Evolutionary conservation across 148 eudicot genomes (phyloP).

Genomic region (Diospyros lotus): DNA sequence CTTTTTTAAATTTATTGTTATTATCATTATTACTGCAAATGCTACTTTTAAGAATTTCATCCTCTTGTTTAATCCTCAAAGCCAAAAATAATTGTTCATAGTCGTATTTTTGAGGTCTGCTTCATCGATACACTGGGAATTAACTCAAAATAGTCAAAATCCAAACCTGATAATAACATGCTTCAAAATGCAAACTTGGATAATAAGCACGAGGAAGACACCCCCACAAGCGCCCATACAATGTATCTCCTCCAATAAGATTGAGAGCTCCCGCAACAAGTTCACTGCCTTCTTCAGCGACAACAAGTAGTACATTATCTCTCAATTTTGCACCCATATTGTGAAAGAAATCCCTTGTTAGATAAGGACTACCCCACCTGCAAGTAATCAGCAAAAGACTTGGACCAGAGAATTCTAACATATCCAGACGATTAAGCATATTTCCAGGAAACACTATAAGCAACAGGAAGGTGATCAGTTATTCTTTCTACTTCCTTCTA

Average conservation of each 20-base stretch:
- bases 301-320: constrained; percentile 74
- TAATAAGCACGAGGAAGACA: constrained; percentile 75
- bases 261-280: constrained; percentile 94
- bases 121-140: not conserved
- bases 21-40: not conserved
- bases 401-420: constrained; percentile 2
- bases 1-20: not conserved
- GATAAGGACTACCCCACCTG: constrained; percentile 97
- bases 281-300: constrained; percentile 77
- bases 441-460: not conserved
- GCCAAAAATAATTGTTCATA: not conserved
- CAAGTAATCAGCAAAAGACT: constrained; percentile 13
- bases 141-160: not conserved
- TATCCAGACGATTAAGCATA: not conserved
- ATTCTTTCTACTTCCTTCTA: not conserved
- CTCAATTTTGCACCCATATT: constrained; percentile 93
- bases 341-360: constrained; percentile 95
- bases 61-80: not conserved
- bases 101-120: not conserved
- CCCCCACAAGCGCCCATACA: constrained; percentile 94
- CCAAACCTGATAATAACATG: constrained; percentile 93
- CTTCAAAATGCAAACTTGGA: constrained; percentile 93
- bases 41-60: not conserved
- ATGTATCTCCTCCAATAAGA: constrained; percentile 87
- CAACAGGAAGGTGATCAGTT: not conserved